These are phyloP conservation scores for Phaeosphaeriaceae sp. DNA, from an alignment of 2,329 filamentous ascomycete species.

Conservation along the genomic window DNA sequence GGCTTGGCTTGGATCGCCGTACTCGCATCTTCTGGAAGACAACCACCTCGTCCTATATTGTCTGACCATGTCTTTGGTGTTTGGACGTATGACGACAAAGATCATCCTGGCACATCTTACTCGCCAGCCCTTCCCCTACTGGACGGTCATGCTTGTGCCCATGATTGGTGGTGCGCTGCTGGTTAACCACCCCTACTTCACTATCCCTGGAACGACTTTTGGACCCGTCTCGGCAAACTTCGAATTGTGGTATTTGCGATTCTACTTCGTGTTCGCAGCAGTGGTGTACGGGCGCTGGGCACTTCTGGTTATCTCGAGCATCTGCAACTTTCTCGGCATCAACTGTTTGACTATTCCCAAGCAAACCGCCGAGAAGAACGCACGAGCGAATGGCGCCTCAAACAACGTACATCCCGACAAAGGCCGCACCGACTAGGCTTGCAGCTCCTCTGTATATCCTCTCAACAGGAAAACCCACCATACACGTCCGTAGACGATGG, in stretches of 20 bases:
- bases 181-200: slow-evolving; percentile 79
- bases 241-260: slow-evolving; percentile 83
- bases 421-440: slow-evolving; percentile 40
- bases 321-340: slow-evolving; percentile 91
- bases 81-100: slow-evolving; percentile 97
- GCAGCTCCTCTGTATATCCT: neutral
- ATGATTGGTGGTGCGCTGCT: slow-evolving; percentile 85
- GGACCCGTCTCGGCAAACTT: slow-evolving; percentile 68
- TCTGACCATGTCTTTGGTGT: slow-evolving; percentile 93
- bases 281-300: slow-evolving; percentile 96
- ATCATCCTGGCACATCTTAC: slow-evolving; percentile 97
- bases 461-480: neutral
- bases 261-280: slow-evolving; percentile 82
- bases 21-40: slow-evolving; percentile 80
- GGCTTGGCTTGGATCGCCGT: slow-evolving; percentile 88
- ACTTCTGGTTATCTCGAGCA: slow-evolving; percentile 85
- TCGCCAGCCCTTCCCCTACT: slow-evolving; percentile 92
- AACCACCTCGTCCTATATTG: slow-evolving; percentile 94
- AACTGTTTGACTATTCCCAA: slow-evolving; percentile 84
- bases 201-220: slow-evolving; percentile 54
- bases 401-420: slow-evolving; percentile 40
- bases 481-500: neutral
- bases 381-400: slow-evolving; percentile 35
- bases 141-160: slow-evolving; percentile 89
- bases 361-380: slow-evolving; percentile 33